These are phyloP conservation scores for Paecilomyces fulvus DNA, from an alignment of 2,329 filamentous ascomycete genomes.

Conservation along the genomic window DNA sequence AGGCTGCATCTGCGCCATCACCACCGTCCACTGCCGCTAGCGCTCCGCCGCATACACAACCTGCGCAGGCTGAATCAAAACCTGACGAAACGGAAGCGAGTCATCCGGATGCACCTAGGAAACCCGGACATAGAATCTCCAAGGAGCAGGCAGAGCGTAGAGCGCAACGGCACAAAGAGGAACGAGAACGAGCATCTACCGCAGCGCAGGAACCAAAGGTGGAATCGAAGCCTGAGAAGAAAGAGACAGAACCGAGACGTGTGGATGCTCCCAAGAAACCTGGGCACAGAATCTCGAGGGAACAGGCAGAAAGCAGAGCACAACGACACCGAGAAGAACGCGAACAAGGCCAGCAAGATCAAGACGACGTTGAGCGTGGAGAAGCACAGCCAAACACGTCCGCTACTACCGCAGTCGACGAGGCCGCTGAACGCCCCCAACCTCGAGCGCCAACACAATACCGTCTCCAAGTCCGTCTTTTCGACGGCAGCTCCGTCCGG, in stretches of 20 bases:
- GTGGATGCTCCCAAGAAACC: neutral
- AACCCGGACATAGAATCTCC: constrained; percentile 1
- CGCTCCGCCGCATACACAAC: constrained; percentile 1
- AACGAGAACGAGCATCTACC: constrained; percentile 60
- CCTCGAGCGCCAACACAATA: constrained; percentile 27
- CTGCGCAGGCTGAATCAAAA: neutral
- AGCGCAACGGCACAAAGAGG: constrained; percentile 57
- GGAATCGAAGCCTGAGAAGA: neutral
- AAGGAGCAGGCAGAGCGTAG: constrained; percentile 51
- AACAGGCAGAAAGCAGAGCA: constrained; percentile 53
- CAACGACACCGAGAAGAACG: constrained; percentile 60
- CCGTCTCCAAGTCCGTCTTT: constrained; percentile 69
- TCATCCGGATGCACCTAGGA: neutral
- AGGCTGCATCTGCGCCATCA: neutral
- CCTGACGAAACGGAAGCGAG: neutral
- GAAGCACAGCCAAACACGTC: constrained; percentile 43
- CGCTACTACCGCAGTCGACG: constrained; percentile 1
- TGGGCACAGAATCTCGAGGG: constrained; percentile 21
- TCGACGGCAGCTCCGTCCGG: constrained; percentile 75
- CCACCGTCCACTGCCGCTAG: constrained; percentile 1
- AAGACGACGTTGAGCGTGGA: constrained; percentile 54
- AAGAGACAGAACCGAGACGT: neutral
- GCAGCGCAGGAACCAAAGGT: neutral
- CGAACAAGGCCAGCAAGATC: constrained; percentile 68
- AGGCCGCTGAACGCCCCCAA: constrained; percentile 3